Evolutionary conservation across 2,329 filamentous ascomycete genomes (phyloP).

Genomic region (Cladosporium halotolerans): DNA sequence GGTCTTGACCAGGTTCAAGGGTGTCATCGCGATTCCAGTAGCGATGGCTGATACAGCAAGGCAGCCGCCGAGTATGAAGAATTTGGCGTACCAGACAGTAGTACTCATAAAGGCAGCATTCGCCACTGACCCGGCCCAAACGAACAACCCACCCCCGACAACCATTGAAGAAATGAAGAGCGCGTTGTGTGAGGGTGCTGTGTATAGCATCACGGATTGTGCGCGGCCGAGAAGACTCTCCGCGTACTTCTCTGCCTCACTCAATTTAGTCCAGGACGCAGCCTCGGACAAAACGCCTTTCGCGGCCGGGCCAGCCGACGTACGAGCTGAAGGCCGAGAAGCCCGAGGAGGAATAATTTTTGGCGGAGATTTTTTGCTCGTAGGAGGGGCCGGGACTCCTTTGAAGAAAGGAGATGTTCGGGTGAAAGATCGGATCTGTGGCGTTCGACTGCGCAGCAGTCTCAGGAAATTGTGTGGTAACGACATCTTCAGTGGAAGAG

Average conservation of each 20-base stretch:
- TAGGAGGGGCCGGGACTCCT: too few species aligned
- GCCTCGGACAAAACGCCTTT: too few species aligned
- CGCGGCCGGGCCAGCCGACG: too few species aligned
- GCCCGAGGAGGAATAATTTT: neutral
- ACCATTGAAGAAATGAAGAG: neutral
- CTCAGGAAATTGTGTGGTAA: neutral
- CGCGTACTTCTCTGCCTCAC: neutral
- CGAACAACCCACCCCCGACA: neutral
- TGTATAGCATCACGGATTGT: conserved; percentile 2
- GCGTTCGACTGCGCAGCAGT: conserved; percentile 2
- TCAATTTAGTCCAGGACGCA: neutral
- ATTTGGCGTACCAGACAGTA: conserved; percentile 1
- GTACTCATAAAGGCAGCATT: neutral
- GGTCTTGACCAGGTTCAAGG: neutral
- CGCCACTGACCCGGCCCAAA: neutral
- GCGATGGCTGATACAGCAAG: neutral
- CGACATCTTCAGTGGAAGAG: neutral
- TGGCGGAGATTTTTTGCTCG: neutral
- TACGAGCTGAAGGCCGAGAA: too few species aligned
- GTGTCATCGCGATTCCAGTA: neutral
- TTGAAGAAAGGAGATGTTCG: conserved; percentile 6
- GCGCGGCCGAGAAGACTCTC: neutral
- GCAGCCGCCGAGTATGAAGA: neutral
- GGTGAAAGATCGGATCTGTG: conserved; percentile 7
- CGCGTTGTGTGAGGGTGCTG: neutral